A percentile compares a stretch with the other conserved stretches of the same genome.
phyloP scores from a whole-genome alignment of 140 eudicot genomes.

The Oenanthe javanica region DNA sequence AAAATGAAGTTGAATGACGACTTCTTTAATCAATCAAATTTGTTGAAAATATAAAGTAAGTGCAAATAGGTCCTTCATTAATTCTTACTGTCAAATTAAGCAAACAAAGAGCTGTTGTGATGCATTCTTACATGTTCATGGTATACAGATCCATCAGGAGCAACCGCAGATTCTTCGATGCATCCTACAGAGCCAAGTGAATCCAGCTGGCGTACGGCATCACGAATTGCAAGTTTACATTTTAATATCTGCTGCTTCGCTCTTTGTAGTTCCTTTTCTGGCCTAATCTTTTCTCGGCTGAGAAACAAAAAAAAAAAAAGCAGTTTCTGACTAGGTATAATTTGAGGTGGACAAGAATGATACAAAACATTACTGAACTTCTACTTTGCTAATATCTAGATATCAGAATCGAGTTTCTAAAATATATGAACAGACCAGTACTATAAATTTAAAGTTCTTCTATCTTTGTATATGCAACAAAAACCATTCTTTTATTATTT shows the following conservation, averaged over 20 bases:
- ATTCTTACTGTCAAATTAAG: not conserved
- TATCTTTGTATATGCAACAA: not conserved
- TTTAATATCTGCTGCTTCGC: conserved; percentile 80
- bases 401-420: not conserved
- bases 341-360: not conserved
- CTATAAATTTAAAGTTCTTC: not conserved
- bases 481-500: not conserved
- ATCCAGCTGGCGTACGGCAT: conserved; percentile 76
- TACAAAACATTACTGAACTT: not conserved
- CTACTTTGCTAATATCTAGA: not conserved
- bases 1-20: not conserved
- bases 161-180: conserved; percentile 66
- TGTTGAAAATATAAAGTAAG: not conserved
- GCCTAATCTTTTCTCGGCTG: conserved; percentile 93
- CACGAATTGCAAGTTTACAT: conserved; percentile 92
- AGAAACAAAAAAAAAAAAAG: not conserved
- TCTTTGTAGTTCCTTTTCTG: conserved; percentile 85
- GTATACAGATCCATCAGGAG: conserved; percentile 93
- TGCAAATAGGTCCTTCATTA: not conserved
- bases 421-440: not conserved
- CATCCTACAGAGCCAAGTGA: conserved; percentile 80
- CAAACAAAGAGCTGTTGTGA: not conserved
- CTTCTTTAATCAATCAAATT: not conserved
- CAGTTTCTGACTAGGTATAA: not conserved
- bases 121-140: conserved; percentile 70